Percentiles rank a stretch among this genome's conserved stretches.
Conservation (phyloP, 306 rosid genomes). For the Benincasa hispida region DNA sequence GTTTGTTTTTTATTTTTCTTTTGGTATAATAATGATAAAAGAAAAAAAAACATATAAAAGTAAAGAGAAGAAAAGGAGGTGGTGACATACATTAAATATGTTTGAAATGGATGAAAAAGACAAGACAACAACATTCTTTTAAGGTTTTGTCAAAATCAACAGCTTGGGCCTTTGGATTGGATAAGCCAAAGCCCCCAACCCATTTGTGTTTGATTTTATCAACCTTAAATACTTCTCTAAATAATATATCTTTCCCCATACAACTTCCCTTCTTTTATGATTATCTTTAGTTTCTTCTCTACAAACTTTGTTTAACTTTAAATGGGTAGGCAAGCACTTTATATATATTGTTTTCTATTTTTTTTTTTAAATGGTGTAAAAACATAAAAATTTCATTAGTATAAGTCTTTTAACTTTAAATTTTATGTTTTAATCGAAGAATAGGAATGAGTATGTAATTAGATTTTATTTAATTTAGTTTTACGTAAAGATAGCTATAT, state of each 20-base stretch:
- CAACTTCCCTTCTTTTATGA: neutral
- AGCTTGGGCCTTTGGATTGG: neutral
- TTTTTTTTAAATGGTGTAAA: neutral
- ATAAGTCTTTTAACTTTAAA: too few species aligned
- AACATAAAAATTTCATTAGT: too few species aligned
- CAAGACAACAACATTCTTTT: neutral
- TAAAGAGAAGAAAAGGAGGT: neutral
- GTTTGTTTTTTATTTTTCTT: neutral
- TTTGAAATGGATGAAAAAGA: neutral
- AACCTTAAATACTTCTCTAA: conserved; percentile 2
- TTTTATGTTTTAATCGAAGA: too few species aligned
- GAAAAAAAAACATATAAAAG: neutral
- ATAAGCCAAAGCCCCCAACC: neutral
- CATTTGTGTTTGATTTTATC: neutral
- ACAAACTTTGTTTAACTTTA: neutral
- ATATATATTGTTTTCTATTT: neutral
- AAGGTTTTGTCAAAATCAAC: conserved; percentile 2
- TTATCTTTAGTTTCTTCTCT: neutral
- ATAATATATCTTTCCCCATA: neutral
- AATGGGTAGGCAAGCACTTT: neutral
- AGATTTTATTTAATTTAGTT: too few species aligned
- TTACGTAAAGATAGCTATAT: too few species aligned
- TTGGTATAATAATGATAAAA: neutral
- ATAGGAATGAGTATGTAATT: too few species aligned
- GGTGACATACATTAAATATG: neutral